Conservation (phyloP, 1,284 basidiomycete species). For the Malassezia restricta region DNA sequence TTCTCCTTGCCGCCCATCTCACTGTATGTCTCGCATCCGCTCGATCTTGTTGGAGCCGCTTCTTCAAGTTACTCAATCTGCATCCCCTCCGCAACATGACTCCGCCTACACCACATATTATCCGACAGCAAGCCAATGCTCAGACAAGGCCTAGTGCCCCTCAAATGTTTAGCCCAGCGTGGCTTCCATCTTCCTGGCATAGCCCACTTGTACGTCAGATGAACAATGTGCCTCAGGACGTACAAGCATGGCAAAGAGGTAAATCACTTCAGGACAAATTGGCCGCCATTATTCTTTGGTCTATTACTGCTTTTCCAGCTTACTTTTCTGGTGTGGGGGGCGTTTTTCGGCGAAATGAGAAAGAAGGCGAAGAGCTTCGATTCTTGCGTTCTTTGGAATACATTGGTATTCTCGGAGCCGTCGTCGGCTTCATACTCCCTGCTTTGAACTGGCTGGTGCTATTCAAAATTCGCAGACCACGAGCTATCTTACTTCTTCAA, state of each 20-base stretch:
- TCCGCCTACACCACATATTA: not conserved
- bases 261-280: conserved; percentile 23
- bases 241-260: not conserved
- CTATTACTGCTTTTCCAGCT: conserved; percentile 26
- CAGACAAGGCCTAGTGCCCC: conserved; percentile 5
- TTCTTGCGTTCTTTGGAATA: conserved; percentile 33
- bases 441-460: conserved; percentile 40
- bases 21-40: conserved; percentile 37
- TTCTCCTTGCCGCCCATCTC: conserved; percentile 33
- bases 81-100: conserved; percentile 22
- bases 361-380: conserved; percentile 33
- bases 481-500: conserved; percentile 33
- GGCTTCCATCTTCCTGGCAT: not conserved
- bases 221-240: not conserved
- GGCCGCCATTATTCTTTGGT: conserved; percentile 33
- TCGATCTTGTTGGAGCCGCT: conserved; percentile 35
- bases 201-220: not conserved
- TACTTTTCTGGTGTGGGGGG: conserved; percentile 39
- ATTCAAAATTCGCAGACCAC: conserved; percentile 34
- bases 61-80: conserved; percentile 28
- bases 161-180: not conserved
- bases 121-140: not conserved
- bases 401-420: conserved; percentile 34
- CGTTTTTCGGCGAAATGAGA: conserved; percentile 24
- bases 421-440: conserved; percentile 38